These are phyloP conservation scores for Dimocarpus longan DNA, from an alignment of 345 rosid genomes.

Conservation along the genomic window DNA sequence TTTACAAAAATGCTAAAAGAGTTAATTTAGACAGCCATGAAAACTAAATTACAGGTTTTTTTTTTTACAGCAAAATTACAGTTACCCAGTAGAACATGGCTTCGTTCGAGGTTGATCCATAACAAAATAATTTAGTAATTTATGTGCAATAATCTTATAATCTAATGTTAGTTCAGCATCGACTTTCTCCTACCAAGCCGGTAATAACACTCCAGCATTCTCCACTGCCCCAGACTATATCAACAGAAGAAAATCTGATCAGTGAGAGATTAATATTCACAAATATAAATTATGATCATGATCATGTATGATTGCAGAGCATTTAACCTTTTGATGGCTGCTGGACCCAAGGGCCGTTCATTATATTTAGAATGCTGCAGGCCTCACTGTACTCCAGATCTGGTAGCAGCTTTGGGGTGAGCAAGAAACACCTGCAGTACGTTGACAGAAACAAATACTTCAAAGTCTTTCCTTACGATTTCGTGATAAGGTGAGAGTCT, in stretches of 20 bases:
- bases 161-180: conserved; percentile 11
- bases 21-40: not conserved
- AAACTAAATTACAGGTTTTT: too few relatives aligned
- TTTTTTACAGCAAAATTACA: not conserved
- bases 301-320: not conserved
- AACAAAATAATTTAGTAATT: not conserved
- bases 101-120: not conserved
- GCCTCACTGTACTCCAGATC: conserved; percentile 91
- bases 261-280: not conserved
- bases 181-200: conserved; percentile 36
- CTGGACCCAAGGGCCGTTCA: conserved; percentile 96
- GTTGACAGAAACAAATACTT: not conserved
- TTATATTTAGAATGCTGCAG: conserved; percentile 85
- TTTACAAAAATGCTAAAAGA: not conserved
- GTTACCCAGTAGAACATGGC: not conserved
- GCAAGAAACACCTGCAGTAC: conserved; percentile 74
- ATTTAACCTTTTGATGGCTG: conserved; percentile 71
- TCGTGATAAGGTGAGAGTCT: not conserved
- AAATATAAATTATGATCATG: not conserved
- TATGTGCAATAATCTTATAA: not conserved
- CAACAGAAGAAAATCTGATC: conserved; percentile 11
- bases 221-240: conserved; percentile 73
- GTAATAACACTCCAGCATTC: conserved; percentile 62
- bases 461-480: not conserved
- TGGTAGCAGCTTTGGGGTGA: conserved; percentile 87